Evolutionary conservation across 129 eudicot genomes (phyloP).

Genomic region (Flaveria linearis): DNA sequence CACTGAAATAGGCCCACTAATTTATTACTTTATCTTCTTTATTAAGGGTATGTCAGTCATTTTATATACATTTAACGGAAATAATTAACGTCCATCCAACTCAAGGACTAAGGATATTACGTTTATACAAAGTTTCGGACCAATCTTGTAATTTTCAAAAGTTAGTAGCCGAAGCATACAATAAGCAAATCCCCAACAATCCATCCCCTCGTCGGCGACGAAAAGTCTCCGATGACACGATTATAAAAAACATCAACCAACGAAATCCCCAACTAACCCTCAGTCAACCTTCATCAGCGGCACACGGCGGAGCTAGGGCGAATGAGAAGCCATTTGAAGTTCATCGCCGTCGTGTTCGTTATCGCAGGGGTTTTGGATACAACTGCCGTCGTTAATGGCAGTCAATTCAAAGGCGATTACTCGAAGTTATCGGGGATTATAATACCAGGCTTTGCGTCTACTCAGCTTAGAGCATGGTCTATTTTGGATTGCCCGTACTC

Average conservation of each 20-base stretch:
- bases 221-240: slow-evolving; percentile 33
- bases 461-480: slow-evolving; percentile 96
- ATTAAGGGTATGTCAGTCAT: too few relatives aligned
- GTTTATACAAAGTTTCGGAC: too few relatives aligned
- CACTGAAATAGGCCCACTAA: too few relatives aligned
- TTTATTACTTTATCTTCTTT: too few relatives aligned
- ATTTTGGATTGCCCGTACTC: slow-evolving; percentile 96
- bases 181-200: slow-evolving; percentile 20
- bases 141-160: too few relatives aligned
- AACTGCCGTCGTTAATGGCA: slow-evolving; percentile 43
- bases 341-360: slow-evolving; percentile 34
- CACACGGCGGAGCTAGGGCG: slow-evolving; percentile 23
- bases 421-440: slow-evolving; percentile 81
- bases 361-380: slow-evolving; percentile 36
- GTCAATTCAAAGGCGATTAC: slow-evolving; percentile 41
- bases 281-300: slow-evolving; percentile 10
- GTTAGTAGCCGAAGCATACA: too few relatives aligned
- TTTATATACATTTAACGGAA: too few relatives aligned
- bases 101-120: too few relatives aligned
- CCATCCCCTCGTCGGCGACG: slow-evolving; percentile 31
- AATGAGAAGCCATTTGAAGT: slow-evolving; percentile 12
- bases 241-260: slow-evolving; percentile 17
- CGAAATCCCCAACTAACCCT: slow-evolving; percentile 33
- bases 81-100: too few relatives aligned
- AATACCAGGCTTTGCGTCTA: slow-evolving; percentile 95